These are phyloP conservation scores for Ophiostoma ips DNA, from an alignment of 2,329 filamentous ascomycete genomes.

Conservation along the genomic window DNA sequence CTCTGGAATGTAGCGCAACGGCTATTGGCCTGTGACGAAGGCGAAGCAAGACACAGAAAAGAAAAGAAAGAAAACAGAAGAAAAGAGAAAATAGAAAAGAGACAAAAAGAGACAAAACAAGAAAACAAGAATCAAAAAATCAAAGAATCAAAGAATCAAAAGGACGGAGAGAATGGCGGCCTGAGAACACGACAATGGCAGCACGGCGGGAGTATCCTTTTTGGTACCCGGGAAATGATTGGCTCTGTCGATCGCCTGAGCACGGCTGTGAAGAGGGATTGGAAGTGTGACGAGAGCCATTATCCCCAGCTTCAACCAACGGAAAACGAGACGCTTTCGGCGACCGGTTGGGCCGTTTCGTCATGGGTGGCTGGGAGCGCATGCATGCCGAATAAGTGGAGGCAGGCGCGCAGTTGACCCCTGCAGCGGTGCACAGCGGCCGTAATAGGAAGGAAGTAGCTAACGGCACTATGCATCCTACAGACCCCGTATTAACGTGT, in stretches of 20 bases:
- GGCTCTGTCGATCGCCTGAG: too few relatives aligned
- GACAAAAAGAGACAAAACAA: not conserved
- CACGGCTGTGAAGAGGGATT: too few relatives aligned
- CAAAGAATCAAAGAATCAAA: too few relatives aligned
- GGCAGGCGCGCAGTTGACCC: not conserved
- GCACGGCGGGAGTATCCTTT: too few relatives aligned
- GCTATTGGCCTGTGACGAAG: too few relatives aligned
- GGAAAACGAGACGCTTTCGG: too few relatives aligned
- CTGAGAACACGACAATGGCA: too few relatives aligned
- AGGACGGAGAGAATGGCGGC: too few relatives aligned
- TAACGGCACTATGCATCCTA: not conserved
- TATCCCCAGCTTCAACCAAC: too few relatives aligned
- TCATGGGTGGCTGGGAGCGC: not conserved
- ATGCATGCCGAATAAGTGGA: not conserved
- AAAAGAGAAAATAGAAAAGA: not conserved
- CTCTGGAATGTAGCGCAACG: not conserved
- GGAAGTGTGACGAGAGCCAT: not conserved
- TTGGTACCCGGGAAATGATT: too few relatives aligned
- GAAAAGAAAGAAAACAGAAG: not conserved
- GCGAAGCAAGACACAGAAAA: too few relatives aligned
- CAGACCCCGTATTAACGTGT: not conserved
- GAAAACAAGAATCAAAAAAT: not conserved
- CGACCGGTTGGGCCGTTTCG: conserved; percentile 3
- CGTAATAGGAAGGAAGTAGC: not conserved
- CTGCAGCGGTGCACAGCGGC: not conserved